Evolutionary conservation across 1,139 yeast species (phyloP), one percentile per base, ranked within the genome.

Genomic region (Debaryomycetaceae sp.): DNA sequence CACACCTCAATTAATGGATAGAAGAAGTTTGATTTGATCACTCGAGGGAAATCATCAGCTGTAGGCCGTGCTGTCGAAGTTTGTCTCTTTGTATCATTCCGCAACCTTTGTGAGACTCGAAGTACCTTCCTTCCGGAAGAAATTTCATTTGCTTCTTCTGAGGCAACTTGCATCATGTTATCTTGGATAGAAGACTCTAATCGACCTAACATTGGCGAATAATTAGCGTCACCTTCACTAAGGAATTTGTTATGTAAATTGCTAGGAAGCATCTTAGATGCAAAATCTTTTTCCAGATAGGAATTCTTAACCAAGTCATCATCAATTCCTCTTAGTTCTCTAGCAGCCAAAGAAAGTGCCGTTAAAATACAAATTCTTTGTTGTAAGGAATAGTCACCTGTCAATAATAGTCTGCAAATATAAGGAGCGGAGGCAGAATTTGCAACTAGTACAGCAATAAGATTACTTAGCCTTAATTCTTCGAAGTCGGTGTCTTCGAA

Each of bases 331-430:
- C 78, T 61, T 13, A 81, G 61, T 46, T 79, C 81, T 46, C 92
- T 61, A 0, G 83, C 80, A 4, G 82, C 75, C 31, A 82, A 58
- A 0, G 84, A 78, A 13, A 82, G 53, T 0, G 81, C 64, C 1
- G 85, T 70, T 24, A 84, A 57, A 16, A 83, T 65, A 40, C 69
- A 58, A 54, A 83, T 65, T 35, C 91, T 58, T 45, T 78, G 83
- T 47, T 79, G 83, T 15, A 84, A 61, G 0, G 88, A 81, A 49
- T 79, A 80, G 53, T 84, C 94, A 0, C 87, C 89, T 0, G 70
- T 59, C 4, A 72, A 60, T 22, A 83, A 61, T 32, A 78, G 53
- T 26, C 61, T 53, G 26, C 75, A 61, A 3, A 80, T 45, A 39
- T 64, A 67, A 0, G 63, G 49, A 0, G 74, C 69, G 2, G 63